These are phyloP conservation scores for Piromyces finnis DNA, from an alignment of 192 early-diverging fungal species.

Conservation along the genomic window DNA sequence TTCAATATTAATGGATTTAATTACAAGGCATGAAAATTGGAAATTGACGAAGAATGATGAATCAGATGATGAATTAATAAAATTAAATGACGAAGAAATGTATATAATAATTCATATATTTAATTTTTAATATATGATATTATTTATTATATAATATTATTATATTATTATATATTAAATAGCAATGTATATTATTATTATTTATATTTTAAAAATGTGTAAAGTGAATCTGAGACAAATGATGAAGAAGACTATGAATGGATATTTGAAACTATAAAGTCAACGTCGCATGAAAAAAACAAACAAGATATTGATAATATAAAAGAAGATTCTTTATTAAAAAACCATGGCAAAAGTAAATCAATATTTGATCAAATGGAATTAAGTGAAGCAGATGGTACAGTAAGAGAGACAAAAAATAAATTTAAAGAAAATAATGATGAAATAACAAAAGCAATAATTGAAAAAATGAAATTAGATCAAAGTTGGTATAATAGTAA, in stretches of 20 bases:
- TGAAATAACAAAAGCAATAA: neutral
- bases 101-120: neutral
- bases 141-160: too few relatives aligned
- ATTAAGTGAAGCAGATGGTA: neutral
- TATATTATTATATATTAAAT: too few relatives aligned
- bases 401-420: neutral
- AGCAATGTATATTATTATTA: too few relatives aligned
- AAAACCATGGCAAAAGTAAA: neutral
- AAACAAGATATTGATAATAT: neutral
- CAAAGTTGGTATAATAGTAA: neutral
- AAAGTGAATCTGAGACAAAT: neutral
- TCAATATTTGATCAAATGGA: neutral
- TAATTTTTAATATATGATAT: too few relatives aligned
- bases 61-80: neutral
- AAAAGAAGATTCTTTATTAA: neutral
- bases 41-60: neutral
- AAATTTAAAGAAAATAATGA: neutral
- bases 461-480: neutral
- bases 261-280: neutral
- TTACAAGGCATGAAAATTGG: conserved; percentile 43
- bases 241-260: neutral
- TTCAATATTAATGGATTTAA: conserved; percentile 37
- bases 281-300: neutral
- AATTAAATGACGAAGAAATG: neutral
- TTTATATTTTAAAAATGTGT: too few relatives aligned